A percentile compares a stretch with the other conserved stretches of the same genome.
Evolutionary conservation across 2,329 filamentous ascomycete genomes (phyloP).

Genomic region (Penicillium corylophilum): DNA sequence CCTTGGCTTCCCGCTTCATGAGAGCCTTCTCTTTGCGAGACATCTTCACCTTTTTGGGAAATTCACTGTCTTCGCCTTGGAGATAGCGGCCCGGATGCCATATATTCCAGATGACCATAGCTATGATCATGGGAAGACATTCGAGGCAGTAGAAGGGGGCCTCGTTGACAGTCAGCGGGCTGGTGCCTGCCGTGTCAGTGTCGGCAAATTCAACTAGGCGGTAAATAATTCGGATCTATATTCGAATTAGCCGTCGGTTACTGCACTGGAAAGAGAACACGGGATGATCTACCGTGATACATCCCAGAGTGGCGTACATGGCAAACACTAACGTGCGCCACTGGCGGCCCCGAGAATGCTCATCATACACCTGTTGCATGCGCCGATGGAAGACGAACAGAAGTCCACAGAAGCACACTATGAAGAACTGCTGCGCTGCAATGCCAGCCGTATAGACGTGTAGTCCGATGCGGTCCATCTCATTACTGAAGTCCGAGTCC

Average conservation of each 20-base stretch:
- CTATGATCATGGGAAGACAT: constrained; percentile 1
- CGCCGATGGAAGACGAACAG: constrained; percentile 2
- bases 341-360: neutral
- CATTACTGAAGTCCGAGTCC: constrained; percentile 4
- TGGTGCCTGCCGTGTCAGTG: constrained; percentile 1
- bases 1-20: constrained; percentile 5
- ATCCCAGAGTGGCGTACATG: constrained; percentile 3
- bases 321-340: constrained; percentile 4
- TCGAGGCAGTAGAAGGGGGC: constrained; percentile 6
- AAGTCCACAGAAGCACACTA: constrained; percentile 1
- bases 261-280: neutral
- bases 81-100: constrained; percentile 7
- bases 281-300: constrained; percentile 2
- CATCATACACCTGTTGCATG: neutral
- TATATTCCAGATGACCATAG: constrained; percentile 6
- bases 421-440: constrained; percentile 5
- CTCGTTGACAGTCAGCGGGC: constrained; percentile 3
- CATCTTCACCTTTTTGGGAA: constrained; percentile 9
- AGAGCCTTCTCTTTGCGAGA: constrained; percentile 5
- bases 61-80: constrained; percentile 5
- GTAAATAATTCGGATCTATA: constrained; percentile 6
- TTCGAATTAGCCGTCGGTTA: neutral
- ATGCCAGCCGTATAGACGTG: constrained; percentile 5
- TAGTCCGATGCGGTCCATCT: constrained; percentile 3
- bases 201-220: constrained; percentile 6